Conservation (phyloP, 2,329 filamentous ascomycete genomes). For the Venturia carpophila region DNA sequence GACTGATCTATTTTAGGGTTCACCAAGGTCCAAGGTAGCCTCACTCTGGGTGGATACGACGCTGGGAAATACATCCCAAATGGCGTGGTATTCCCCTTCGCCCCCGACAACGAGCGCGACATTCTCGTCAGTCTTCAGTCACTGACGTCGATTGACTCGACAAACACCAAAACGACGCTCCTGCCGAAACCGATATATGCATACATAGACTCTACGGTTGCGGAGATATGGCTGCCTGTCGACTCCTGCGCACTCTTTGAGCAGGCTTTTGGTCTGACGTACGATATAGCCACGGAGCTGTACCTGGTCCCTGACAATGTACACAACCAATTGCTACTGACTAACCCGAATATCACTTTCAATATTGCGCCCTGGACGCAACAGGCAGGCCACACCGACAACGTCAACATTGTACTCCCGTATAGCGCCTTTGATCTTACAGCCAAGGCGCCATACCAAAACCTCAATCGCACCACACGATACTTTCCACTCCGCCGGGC, state of each 20-base stretch:
- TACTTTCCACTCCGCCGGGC: conserved; percentile 61
- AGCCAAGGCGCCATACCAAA: conserved; percentile 43
- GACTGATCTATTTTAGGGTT: conserved; percentile 23
- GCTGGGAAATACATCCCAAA: conserved; percentile 54
- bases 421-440: conserved; percentile 44
- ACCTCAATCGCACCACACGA: conserved; percentile 50
- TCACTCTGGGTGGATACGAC: conserved; percentile 67
- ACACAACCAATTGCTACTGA: conserved; percentile 43
- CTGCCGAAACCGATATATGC: conserved; percentile 35
- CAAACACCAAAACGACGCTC: conserved; percentile 30
- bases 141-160: conserved; percentile 29
- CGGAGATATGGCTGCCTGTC: conserved; percentile 42
- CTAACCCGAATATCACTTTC: conserved; percentile 39
- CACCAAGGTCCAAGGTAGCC: conserved; percentile 33
- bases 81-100: conserved; percentile 50
- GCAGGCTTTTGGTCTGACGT: conserved; percentile 53
- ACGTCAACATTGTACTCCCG: conserved; percentile 39
- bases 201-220: conserved; percentile 42
- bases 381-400: conserved; percentile 21
- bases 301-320: conserved; percentile 55
- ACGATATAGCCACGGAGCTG: conserved; percentile 54
- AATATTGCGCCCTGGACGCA: conserved; percentile 32
- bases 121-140: conserved; percentile 50
- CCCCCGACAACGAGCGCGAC: conserved; percentile 50
- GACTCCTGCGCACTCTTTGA: conserved; percentile 58